Conservation (phyloP, 768 basidiomycete genomes). For the Butyriboletus loyo region DNA sequence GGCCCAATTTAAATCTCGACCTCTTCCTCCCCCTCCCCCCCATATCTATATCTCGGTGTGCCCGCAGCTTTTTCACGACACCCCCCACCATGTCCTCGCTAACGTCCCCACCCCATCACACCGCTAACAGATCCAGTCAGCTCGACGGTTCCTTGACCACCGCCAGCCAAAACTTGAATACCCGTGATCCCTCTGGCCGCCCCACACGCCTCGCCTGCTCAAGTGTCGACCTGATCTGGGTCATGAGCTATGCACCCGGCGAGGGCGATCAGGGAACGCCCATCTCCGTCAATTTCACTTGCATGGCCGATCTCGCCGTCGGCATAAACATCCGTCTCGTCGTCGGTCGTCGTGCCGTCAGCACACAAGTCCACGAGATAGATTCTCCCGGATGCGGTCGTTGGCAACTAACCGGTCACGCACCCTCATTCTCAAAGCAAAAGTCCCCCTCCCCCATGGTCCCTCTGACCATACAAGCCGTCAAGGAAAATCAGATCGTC, state of each 20-base stretch:
- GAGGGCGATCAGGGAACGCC: constrained; percentile 63
- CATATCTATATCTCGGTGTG: not conserved
- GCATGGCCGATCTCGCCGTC: constrained; percentile 19
- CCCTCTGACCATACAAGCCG: constrained; percentile 59
- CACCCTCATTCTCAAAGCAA: constrained; percentile 51
- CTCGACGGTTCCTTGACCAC: constrained; percentile 1
- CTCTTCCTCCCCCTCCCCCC: not conserved
- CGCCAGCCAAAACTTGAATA: constrained; percentile 8
- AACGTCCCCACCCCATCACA: not conserved
- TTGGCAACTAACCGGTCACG: constrained; percentile 65
- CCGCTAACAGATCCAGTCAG: not conserved
- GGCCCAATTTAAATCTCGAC: constrained; percentile 25
- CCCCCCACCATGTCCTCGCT: constrained; percentile 1
- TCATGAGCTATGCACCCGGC: constrained; percentile 61
- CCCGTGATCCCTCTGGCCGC: constrained; percentile 4
- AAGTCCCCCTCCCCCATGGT: constrained; percentile 40
- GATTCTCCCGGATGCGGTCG: constrained; percentile 44
- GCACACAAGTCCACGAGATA: constrained; percentile 60
- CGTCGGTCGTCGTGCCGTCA: constrained; percentile 64
- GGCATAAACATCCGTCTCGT: constrained; percentile 68
- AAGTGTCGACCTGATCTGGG: constrained; percentile 52
- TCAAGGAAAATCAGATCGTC: constrained; percentile 50
- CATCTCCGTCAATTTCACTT: constrained; percentile 56
- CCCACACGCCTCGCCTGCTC: constrained; percentile 41
- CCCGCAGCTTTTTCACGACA: no score